These are phyloP conservation scores for Magnusiomyces tetraspermus DNA, from an alignment of 1,139 yeast species.

Conservation along the genomic window DNA sequence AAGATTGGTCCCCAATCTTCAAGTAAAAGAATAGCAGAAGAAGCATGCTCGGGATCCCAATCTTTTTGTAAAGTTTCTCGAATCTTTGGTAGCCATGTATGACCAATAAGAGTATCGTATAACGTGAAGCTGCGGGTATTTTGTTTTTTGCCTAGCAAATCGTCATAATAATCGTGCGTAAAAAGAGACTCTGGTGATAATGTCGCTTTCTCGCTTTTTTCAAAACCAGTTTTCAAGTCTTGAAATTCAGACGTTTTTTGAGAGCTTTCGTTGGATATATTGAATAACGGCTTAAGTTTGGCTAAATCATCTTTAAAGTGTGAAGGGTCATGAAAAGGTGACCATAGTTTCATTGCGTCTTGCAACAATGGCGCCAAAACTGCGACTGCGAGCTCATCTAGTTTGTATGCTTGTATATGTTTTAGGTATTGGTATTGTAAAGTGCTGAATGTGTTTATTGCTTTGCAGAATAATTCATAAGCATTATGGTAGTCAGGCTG, in stretches of 20 bases:
- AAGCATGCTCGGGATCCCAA: constrained; percentile 32
- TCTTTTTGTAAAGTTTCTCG: constrained; percentile 24
- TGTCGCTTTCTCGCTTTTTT: constrained; percentile 1
- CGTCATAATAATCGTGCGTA: not conserved
- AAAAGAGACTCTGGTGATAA: constrained; percentile 3
- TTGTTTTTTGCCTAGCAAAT: not conserved
- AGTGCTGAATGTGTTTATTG: constrained; percentile 18
- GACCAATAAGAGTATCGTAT: constrained; percentile 33
- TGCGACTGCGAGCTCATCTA: constrained; percentile 29
- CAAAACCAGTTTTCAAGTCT: constrained; percentile 2
- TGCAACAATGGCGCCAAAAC: constrained; percentile 26
- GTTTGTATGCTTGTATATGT: constrained; percentile 17
- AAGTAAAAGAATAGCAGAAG: constrained; percentile 25
- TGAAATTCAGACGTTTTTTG: not conserved
- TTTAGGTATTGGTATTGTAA: constrained; percentile 23
- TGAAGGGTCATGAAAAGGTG: constrained; percentile 31
- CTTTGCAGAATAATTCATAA: constrained; percentile 3
- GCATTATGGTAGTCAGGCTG: not conserved
- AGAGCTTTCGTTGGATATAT: constrained; percentile 6
- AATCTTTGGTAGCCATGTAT: constrained; percentile 33
- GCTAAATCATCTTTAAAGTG: constrained; percentile 24
- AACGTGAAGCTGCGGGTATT: constrained; percentile 16
- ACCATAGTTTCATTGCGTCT: constrained; percentile 31
- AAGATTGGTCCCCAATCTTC: constrained; percentile 40
- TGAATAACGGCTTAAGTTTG: constrained; percentile 24